phyloP scores from a whole-genome alignment of 2,329 filamentous ascomycete species.

The Penicillium capsulatum region DNA sequence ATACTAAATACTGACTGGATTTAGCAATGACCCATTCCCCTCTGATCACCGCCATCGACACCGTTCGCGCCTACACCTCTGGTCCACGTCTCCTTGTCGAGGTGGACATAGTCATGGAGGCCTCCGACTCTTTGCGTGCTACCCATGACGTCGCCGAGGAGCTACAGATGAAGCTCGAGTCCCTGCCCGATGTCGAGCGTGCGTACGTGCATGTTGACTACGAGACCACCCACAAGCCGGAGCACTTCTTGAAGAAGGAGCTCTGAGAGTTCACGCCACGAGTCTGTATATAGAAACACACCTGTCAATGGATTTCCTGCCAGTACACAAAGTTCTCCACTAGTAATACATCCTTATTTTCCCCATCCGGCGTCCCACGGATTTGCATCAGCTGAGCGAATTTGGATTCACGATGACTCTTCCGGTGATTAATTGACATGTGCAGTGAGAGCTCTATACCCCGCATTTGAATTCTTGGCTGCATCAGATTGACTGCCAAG shows the following conservation, averaged over 20 bases:
- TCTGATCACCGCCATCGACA: constrained; percentile 80
- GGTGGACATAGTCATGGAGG: constrained; percentile 93
- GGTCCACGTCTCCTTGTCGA: constrained; percentile 87
- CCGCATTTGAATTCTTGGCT: too few relatives aligned
- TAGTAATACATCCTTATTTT: too few relatives aligned
- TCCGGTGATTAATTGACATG: too few relatives aligned
- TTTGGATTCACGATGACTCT: too few relatives aligned
- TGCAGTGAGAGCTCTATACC: too few relatives aligned
- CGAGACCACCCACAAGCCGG: constrained; percentile 90
- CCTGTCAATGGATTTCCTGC: too few relatives aligned
- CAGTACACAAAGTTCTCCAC: too few relatives aligned
- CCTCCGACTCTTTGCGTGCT: constrained; percentile 63
- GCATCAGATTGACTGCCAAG: too few relatives aligned
- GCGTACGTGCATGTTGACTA: constrained; percentile 98
- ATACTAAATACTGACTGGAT: constrained; percentile 8
- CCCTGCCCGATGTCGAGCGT: constrained; percentile 82
- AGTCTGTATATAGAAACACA: too few relatives aligned
- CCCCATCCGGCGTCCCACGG: too few relatives aligned
- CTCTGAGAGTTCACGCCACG: constrained; percentile 36
- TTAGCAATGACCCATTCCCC: constrained; percentile 80
- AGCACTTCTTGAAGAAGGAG: constrained; percentile 69
- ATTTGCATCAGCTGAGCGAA: too few relatives aligned
- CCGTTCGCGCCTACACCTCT: constrained; percentile 87
- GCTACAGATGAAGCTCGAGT: constrained; percentile 90
- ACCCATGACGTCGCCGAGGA: constrained; percentile 94